Base-by-base conservation (phyloP, 345 rosid genomes). In the Camelina sativa region DNA sequence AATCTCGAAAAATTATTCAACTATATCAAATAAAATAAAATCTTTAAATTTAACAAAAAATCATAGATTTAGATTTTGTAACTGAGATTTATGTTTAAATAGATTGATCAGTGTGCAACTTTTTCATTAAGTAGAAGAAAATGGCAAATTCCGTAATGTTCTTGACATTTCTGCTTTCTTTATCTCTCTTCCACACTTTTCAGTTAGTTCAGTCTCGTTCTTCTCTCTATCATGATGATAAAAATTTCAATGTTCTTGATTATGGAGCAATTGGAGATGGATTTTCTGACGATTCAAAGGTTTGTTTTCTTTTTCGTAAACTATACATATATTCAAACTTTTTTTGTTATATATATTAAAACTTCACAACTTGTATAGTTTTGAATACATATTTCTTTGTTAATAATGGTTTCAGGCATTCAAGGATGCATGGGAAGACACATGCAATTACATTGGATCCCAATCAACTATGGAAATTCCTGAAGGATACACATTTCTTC, bases 221-320 rank as follows among this genome's bases (percentile, higher is more conserved):
- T 56, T 4, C 34, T 30, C 32, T 4, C 38, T 3, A 48, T 58
- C 0, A 8, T 4, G 44, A 57, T 11, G 22, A 37, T 4, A 53
- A 37, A 3, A 28, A 1, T 16, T 79, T 79, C 47, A 74, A 76
- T 62, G 80, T 80, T n/a, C 46, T 76, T 32, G 19, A 76, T 32
- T 76, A 69, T 23, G 86, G 87, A 61, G 85, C 84, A 46, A 60
- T 64, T 3, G 83, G 84, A 15, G 67, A 84, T 71, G 85, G 81
- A 16, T 41, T 2, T 20, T 19, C 59, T 0, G 84, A 82, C 53
- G 87, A 78, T 54, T 76, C 83, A 17, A 59, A 80, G 80, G 85
- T 82, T 34, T 35, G 1, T 22, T 54, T 32, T n/a, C 19, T 6
- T 74, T 34, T 46, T 5, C 3, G 37, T 35, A n/a, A 69, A 62